Percentiles rank a stretch among this genome's conserved stretches.
These are phyloP conservation scores for Starmerella riodocensis DNA, from an alignment of 805 yeast genomes.

Conservation along the genomic window DNA sequence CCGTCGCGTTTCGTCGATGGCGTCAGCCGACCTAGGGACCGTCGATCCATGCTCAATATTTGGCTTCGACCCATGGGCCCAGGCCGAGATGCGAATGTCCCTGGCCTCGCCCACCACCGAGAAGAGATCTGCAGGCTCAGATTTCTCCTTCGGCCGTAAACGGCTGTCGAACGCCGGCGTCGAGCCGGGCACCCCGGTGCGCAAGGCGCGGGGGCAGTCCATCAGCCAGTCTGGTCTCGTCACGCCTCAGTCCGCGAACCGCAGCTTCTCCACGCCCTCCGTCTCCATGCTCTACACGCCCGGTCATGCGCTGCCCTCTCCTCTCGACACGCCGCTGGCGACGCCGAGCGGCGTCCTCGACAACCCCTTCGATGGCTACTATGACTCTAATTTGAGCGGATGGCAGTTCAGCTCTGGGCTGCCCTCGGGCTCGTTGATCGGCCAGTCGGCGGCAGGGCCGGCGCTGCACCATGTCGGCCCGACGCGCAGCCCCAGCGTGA, in stretches of 20 bases:
- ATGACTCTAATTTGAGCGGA: background rate
- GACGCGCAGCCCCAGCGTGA: background rate
- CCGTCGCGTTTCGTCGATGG: background rate
- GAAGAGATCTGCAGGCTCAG: too few relatives aligned
- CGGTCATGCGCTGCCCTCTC: constrained; percentile 10
- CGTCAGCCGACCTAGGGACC: background rate
- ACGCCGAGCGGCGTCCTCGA: constrained; percentile 12
- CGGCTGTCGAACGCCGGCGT: too few relatives aligned
- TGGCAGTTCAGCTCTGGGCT: constrained; percentile 2
- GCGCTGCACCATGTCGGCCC: background rate
- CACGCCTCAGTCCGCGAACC: constrained; percentile 15
- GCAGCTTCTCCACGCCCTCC: constrained; percentile 14
- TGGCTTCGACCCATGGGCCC: constrained; percentile 4
- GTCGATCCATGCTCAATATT: constrained; percentile 9
- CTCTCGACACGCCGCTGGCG: constrained; percentile 17
- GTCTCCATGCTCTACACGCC: constrained; percentile 10
- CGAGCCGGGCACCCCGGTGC: constrained; percentile 16
- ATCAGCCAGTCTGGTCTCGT: constrained; percentile 9
- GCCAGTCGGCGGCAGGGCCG: background rate
- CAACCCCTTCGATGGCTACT: constrained; percentile 9
- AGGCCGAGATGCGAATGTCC: too few relatives aligned
- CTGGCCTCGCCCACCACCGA: too few relatives aligned
- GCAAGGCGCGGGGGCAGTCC: constrained; percentile 12
- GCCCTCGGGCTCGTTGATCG: background rate
- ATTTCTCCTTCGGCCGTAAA: too few relatives aligned